These are phyloP conservation scores for Oryza meyeriana DNA, from an alignment of 176 grass and related monocot species.

Conservation along the genomic window DNA sequence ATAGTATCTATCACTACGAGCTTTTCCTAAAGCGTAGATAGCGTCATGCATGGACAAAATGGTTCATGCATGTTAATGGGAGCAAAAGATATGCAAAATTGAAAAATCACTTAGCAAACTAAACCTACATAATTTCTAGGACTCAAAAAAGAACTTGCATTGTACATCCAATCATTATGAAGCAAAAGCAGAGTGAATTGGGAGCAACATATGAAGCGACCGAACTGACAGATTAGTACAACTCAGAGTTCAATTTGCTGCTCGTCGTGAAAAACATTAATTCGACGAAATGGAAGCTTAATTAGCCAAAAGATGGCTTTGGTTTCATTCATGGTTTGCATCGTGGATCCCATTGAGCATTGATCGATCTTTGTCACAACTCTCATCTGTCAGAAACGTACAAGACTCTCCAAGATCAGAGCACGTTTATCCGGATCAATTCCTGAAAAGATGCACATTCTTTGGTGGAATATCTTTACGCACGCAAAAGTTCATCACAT, in stretches of 20 bases:
- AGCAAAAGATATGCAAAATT: not conserved
- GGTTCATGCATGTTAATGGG: not conserved
- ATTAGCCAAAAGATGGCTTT: not conserved
- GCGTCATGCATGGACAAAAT: not conserved
- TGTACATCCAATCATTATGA: not conserved
- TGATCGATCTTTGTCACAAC: not conserved
- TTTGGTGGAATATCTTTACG: constrained; percentile 8
- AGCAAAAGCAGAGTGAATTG: not conserved
- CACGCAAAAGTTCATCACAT: not conserved
- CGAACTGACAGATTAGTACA: not conserved
- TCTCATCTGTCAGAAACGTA: constrained; percentile 29
- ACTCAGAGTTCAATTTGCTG: not conserved
- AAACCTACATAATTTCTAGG: not conserved
- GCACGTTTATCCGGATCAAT: not conserved
- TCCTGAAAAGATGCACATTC: constrained; percentile 8
- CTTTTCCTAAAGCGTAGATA: constrained; percentile 9
- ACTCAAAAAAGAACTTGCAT: not conserved
- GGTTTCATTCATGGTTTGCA: not conserved
- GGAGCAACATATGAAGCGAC: not conserved
- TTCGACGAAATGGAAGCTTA: not conserved
- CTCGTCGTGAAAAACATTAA: not conserved
- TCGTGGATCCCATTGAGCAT: constrained; percentile 6
- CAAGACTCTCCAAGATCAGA: constrained; percentile 29
- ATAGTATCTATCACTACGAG: constrained; percentile 4
- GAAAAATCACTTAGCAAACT: not conserved